A percentile compares a stretch with the other conserved stretches of the same genome.
phyloP scores from a whole-genome alignment of 257 asterid species.

The Mitragyna speciosa region DNA sequence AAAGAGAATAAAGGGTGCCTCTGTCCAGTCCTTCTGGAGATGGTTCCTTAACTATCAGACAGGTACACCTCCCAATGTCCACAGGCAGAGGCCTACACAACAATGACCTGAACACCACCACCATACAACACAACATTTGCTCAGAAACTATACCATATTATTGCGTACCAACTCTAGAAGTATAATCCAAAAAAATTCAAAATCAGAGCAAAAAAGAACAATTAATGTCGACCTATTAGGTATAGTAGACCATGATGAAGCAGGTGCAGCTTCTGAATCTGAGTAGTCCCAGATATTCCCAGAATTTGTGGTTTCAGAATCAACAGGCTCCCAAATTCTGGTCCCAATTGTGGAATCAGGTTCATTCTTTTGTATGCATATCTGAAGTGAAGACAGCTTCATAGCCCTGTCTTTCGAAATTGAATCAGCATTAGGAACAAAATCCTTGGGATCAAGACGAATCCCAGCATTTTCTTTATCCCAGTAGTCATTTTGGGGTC shows the following conservation, averaged over 20 bases:
- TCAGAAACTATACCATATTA: neutral
- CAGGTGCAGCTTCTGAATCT: slow-evolving; percentile 91
- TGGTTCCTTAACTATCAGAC: slow-evolving; percentile 82
- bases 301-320: slow-evolving; percentile 48
- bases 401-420: slow-evolving; percentile 37
- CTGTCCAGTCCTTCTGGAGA: slow-evolving; percentile 58
- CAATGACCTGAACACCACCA: slow-evolving; percentile 52
- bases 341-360: slow-evolving; percentile 54
- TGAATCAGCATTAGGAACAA: slow-evolving; percentile 20
- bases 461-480: slow-evolving; percentile 35
- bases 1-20: slow-evolving; percentile 71
- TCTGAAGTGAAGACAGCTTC: slow-evolving; percentile 68
- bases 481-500: slow-evolving; percentile 12
- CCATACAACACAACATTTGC: neutral
- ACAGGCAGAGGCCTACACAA: slow-evolving; percentile 84
- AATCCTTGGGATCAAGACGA: slow-evolving; percentile 7
- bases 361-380: slow-evolving; percentile 60
- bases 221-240: slow-evolving; percentile 57
- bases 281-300: slow-evolving; percentile 77
- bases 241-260: slow-evolving; percentile 87
- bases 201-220: neutral
- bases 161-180: neutral
- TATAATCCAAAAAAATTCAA: too few species aligned
- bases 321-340: slow-evolving; percentile 39
- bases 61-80: slow-evolving; percentile 84